Conservation (phyloP, 169 alveolate species). For the Plasmodium knowlesi region DNA sequence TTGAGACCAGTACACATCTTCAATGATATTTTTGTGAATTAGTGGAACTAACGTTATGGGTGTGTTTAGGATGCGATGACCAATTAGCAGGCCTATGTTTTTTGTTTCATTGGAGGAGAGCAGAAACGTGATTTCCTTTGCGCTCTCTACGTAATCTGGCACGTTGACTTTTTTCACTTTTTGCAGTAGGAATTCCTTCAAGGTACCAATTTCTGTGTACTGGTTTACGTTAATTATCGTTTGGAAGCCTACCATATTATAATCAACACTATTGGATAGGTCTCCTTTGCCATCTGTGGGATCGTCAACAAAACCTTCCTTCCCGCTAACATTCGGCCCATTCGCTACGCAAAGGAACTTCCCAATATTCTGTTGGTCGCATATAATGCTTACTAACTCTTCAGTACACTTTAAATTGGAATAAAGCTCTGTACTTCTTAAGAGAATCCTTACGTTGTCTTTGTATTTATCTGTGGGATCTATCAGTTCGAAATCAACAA, state of each 20-base stretch:
- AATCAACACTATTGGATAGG: background rate
- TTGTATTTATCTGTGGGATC: constrained; percentile 52
- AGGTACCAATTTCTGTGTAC: constrained; percentile 21
- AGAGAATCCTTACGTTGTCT: constrained; percentile 35
- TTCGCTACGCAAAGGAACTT: constrained; percentile 19
- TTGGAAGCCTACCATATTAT: constrained; percentile 23
- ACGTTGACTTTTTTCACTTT: constrained; percentile 21
- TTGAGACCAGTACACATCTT: constrained; percentile 62
- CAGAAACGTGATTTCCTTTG: background rate
- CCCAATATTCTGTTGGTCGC: constrained; percentile 73
- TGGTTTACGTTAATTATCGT: constrained; percentile 70
- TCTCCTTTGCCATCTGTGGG: background rate
- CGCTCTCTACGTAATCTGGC: background rate
- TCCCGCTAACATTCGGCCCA: background rate
- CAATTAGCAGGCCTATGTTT: constrained; percentile 32
- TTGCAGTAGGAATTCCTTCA: constrained; percentile 36
- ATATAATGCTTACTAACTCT: constrained; percentile 23
- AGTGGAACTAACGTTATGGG: constrained; percentile 53
- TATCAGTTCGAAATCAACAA: constrained; percentile 45
- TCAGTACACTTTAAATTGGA: constrained; percentile 24
- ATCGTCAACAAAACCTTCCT: background rate
- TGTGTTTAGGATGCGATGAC: constrained; percentile 35
- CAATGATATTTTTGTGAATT: constrained; percentile 37
- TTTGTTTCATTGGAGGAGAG: background rate
- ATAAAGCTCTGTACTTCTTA: constrained; percentile 30